Conservation (phyloP, 805 yeast species). For the Kurtzmaniella fragi region DNA sequence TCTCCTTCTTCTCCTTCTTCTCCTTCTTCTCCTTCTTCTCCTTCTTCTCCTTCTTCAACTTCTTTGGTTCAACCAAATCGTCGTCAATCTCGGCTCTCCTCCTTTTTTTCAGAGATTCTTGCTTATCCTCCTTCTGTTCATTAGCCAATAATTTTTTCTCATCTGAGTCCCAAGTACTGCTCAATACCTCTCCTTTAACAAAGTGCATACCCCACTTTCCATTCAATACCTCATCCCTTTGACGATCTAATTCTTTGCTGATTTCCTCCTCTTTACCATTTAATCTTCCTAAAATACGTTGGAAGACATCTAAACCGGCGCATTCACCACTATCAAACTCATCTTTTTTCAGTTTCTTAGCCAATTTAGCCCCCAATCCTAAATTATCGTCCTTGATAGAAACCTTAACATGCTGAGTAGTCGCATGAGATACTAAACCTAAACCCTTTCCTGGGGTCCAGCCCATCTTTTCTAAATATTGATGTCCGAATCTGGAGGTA, state of each 20-base stretch:
- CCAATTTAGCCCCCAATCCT: slow-evolving; percentile 86
- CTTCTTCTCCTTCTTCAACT: slow-evolving; percentile 14
- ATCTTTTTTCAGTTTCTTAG: slow-evolving; percentile 53
- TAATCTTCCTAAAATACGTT: slow-evolving; percentile 79
- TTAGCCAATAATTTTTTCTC: slow-evolving; percentile 21
- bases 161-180: slow-evolving; percentile 80
- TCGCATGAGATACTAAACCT: slow-evolving; percentile 63
- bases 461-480: slow-evolving; percentile 75
- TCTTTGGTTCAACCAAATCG: slow-evolving; percentile 14
- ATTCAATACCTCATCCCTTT: slow-evolving; percentile 63
- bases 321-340: slow-evolving; percentile 78
- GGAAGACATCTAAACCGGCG: slow-evolving; percentile 90
- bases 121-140: slow-evolving; percentile 16
- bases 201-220: slow-evolving; percentile 89
- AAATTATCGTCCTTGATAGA: slow-evolving; percentile 72
- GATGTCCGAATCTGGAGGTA: slow-evolving; percentile 78
- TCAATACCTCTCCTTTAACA: slow-evolving; percentile 76
- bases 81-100: slow-evolving; percentile 17
- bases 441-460: slow-evolving; percentile 92
- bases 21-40: slow-evolving; percentile 18
- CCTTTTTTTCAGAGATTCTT: slow-evolving; percentile 11
- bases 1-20: slow-evolving; percentile 17
- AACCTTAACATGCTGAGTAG: slow-evolving; percentile 80
- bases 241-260: slow-evolving; percentile 59
- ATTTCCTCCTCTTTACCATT: slow-evolving; percentile 79